These are phyloP conservation scores for Bipolaris sorokiniana DNA, from an alignment of 2,329 filamentous ascomycete genomes.

Conservation along the genomic window DNA sequence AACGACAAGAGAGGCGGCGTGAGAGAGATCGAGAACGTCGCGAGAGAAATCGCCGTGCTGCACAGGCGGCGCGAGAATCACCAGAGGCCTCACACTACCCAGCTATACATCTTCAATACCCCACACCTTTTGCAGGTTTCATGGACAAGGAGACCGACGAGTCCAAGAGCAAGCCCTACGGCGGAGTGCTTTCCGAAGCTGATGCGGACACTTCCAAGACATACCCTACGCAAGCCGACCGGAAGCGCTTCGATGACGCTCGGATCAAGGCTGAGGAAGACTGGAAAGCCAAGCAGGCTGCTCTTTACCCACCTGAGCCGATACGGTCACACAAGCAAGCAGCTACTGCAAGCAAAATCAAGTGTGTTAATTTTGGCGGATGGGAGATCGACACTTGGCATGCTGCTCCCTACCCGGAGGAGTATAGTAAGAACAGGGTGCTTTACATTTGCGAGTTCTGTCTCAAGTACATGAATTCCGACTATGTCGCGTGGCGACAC, in stretches of 20 bases:
- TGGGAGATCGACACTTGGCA: conserved; percentile 99
- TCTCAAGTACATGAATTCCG: conserved; percentile 98
- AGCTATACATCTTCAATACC: conserved; percentile 68
- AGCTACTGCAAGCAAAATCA: conserved; percentile 94
- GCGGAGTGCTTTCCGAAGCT: conserved; percentile 84
- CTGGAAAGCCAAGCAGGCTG: conserved; percentile 74
- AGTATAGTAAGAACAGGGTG: conserved; percentile 94
- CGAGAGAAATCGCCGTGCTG: conserved; percentile 57
- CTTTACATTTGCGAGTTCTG: conserved; percentile 99
- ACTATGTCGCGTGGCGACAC: conserved; percentile 97
- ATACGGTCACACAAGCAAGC: conserved; percentile 66
- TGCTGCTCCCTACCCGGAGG: conserved; percentile 95
- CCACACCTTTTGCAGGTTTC: conserved; percentile 84
- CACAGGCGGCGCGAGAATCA: conserved; percentile 47
- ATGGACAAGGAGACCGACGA: conserved; percentile 90
- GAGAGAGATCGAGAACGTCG: conserved; percentile 49
- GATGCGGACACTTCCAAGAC: conserved; percentile 94
- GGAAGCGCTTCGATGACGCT: conserved; percentile 85
- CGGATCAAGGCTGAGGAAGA: conserved; percentile 90
- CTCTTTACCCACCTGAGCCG: conserved; percentile 70
- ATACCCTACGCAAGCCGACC: conserved; percentile 78
- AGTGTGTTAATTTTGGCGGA: conserved; percentile 97
- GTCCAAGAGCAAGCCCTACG: conserved; percentile 89
- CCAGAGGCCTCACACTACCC: conserved; percentile 61
- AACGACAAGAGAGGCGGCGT: conserved; percentile 40